phyloP scores from a whole-genome alignment of 2,329 filamentous ascomycete species.

The Diaporthe citriasiana region DNA sequence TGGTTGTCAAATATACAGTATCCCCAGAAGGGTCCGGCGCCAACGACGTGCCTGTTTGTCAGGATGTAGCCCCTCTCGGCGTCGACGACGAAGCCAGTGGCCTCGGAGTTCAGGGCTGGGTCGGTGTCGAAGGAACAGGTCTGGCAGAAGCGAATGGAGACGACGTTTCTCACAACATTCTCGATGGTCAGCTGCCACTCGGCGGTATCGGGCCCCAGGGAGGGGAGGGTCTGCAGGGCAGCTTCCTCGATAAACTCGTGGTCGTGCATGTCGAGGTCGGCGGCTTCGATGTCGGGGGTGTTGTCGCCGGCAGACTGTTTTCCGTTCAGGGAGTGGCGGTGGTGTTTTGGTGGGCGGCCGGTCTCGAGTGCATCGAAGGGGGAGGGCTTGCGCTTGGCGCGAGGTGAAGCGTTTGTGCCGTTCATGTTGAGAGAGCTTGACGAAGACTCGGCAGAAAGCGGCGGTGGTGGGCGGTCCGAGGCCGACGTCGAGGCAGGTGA shows the following conservation, averaged over 20 bases:
- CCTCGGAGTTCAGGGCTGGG: slow-evolving; percentile 91
- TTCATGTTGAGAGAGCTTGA: slow-evolving; percentile 43
- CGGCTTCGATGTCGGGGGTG: slow-evolving; percentile 44
- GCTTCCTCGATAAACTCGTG: slow-evolving; percentile 40
- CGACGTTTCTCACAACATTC: slow-evolving; percentile 92
- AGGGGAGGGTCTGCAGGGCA: slow-evolving; percentile 46
- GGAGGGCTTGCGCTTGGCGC: slow-evolving; percentile 48
- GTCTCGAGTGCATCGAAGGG: slow-evolving; percentile 42
- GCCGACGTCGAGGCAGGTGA: not conserved
- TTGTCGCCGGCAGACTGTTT: slow-evolving; percentile 46
- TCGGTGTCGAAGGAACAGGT: slow-evolving; percentile 99
- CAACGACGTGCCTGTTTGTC: slow-evolving; percentile 93
- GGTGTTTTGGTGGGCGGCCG: slow-evolving; percentile 47
- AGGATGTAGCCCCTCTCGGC: slow-evolving; percentile 90
- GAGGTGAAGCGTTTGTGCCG: slow-evolving; percentile 43
- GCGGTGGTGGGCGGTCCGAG: not conserved
- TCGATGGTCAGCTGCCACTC: slow-evolving; percentile 98
- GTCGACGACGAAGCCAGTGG: slow-evolving; percentile 97
- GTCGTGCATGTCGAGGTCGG: slow-evolving; percentile 41
- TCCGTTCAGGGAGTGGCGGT: slow-evolving; percentile 44
- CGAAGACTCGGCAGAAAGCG: slow-evolving; percentile 5
- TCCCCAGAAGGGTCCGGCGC: slow-evolving; percentile 96
- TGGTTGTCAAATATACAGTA: slow-evolving; percentile 99
- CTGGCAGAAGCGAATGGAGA: slow-evolving; percentile 99
- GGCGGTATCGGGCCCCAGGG: slow-evolving; percentile 71